phyloP scores from a whole-genome alignment of 768 basidiomycete genomes.

The Bullera alba region DNA sequence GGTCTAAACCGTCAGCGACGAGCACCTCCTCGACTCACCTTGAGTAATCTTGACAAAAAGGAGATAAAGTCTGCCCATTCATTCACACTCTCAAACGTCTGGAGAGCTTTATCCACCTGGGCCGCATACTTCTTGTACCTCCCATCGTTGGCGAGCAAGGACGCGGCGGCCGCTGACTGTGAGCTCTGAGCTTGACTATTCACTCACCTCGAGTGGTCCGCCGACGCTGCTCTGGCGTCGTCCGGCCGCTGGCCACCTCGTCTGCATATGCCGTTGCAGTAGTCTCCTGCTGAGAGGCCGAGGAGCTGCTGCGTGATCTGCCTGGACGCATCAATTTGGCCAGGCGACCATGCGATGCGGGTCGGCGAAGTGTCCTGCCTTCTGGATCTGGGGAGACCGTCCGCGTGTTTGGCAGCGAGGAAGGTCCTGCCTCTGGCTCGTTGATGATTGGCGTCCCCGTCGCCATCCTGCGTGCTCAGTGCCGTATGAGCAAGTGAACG shows the following conservation, averaged over 20 bases:
- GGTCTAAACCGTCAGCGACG: conserved; percentile 53
- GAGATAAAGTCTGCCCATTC: conserved; percentile 99
- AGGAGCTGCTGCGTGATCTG: conserved; percentile 26
- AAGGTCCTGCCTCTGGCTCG: conserved; percentile 12
- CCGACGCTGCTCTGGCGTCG: conserved; percentile 33
- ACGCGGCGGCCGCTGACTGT: conserved; percentile 25
- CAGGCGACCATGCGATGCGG: conserved; percentile 25
- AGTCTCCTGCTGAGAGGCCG: conserved; percentile 16
- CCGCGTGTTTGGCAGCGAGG: conserved; percentile 15
- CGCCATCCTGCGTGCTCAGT: neutral
- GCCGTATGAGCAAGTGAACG: no score
- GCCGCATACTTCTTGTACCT: conserved; percentile 90
- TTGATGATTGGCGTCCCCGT: neutral
- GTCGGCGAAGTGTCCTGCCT: conserved; percentile 9
- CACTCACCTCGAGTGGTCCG: conserved; percentile 28
- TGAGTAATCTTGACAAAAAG: conserved; percentile 86
- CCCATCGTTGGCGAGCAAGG: conserved; percentile 55
- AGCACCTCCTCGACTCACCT: conserved; percentile 52
- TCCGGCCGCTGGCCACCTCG: conserved; percentile 23
- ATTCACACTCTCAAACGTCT: conserved; percentile 88
- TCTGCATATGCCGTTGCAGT: conserved; percentile 15
- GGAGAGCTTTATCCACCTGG: conserved; percentile 86
- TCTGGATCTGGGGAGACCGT: conserved; percentile 17
- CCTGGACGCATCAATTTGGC: conserved; percentile 23
- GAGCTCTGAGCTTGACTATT: neutral